Evolutionary conservation across 163 green algal species (phyloP).

Genomic region (Scenedesmus sp.): DNA sequence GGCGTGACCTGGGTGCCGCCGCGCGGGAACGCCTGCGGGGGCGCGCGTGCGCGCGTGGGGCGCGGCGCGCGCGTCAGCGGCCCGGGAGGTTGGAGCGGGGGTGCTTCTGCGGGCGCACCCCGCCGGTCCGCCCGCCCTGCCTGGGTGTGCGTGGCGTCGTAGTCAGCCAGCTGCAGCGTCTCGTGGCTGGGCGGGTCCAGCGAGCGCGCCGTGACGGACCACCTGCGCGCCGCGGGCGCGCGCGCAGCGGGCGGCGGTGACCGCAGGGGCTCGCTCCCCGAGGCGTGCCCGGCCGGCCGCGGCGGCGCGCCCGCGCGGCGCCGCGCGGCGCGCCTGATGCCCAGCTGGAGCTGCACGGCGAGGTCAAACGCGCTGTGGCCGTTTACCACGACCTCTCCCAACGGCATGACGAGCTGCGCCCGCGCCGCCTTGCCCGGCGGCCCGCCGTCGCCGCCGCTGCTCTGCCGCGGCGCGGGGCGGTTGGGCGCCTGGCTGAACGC

Average conservation of each 20-base stretch:
- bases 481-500: too few species aligned
- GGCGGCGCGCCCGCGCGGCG: too few species aligned
- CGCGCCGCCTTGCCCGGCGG: neutral
- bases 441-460: constrained; percentile 1
- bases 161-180: constrained; percentile 13
- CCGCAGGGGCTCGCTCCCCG: too few species aligned
- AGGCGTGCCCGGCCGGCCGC: too few species aligned
- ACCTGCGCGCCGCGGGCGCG: neutral
- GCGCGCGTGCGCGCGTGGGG: too few species aligned
- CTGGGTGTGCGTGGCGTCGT: neutral
- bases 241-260: too few species aligned
- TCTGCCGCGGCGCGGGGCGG: neutral
- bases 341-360: constrained; percentile 69
- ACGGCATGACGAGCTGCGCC: constrained; percentile 40
- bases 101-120: too few species aligned
- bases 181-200: neutral
- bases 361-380: constrained; percentile 90
- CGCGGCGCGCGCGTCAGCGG: too few species aligned
- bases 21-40: constrained; percentile 76
- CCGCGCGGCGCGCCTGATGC: constrained; percentile 48
- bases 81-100: too few species aligned
- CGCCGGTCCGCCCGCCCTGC: too few species aligned
- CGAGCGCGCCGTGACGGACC: neutral
- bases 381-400: constrained; percentile 90
- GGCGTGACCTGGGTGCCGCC: constrained; percentile 71